Conservation (phyloP, 2,329 filamentous ascomycete genomes). For the Clonostachys chloroleuca region DNA sequence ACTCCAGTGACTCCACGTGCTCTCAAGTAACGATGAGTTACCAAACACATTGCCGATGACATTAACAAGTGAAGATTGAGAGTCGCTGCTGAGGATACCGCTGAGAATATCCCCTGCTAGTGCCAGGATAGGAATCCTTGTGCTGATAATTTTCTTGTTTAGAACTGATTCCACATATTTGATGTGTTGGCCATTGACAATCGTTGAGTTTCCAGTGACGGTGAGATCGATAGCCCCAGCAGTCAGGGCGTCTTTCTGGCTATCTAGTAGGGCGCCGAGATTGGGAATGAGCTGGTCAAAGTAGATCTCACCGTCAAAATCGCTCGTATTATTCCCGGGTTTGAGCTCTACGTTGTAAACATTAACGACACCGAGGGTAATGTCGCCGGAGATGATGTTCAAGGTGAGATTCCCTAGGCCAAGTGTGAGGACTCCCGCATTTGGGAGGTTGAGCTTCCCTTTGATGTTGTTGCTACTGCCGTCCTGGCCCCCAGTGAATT, state of each 20-base stretch:
- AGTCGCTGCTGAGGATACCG: conserved; percentile 22
- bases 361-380: conserved; percentile 29
- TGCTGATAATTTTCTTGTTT: conserved; percentile 26
- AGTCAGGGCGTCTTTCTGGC: conserved; percentile 26
- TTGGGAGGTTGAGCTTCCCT: conserved; percentile 37
- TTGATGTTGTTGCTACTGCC: conserved; percentile 32
- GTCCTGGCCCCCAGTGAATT: conserved; percentile 28
- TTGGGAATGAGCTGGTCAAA: conserved; percentile 35
- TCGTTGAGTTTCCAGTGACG: conserved; percentile 32
- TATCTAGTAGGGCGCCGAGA: conserved; percentile 27
- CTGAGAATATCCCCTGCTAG: conserved; percentile 28
- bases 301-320: conserved; percentile 33
- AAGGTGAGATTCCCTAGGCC: conserved; percentile 40
- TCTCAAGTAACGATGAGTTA: conserved; percentile 30
- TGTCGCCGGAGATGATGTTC: conserved; percentile 31
- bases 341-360: conserved; percentile 31
- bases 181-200: conserved; percentile 35
- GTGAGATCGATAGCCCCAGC: conserved; percentile 34
- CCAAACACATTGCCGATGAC: conserved; percentile 29
- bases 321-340: conserved; percentile 34
- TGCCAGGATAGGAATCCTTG: conserved; percentile 28
- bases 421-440: conserved; percentile 34
- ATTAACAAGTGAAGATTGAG: conserved; percentile 18
- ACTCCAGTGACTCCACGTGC: conserved; percentile 28
- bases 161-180: conserved; percentile 37